phyloP scores from a whole-genome alignment of 768 basidiomycete species.

The Pleurotus platypus region DNA sequence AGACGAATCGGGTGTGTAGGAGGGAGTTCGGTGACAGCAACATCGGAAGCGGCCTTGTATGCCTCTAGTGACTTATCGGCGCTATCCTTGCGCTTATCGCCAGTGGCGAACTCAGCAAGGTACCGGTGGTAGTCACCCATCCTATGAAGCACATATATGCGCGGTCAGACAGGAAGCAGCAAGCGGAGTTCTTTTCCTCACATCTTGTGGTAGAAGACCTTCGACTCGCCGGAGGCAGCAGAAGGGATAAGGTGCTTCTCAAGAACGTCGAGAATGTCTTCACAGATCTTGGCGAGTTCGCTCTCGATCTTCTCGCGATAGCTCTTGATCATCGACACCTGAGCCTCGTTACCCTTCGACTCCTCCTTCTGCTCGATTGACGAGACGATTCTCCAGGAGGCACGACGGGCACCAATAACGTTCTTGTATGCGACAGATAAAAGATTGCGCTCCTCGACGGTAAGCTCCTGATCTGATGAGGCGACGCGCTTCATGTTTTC shows the following conservation, averaged over 20 bases:
- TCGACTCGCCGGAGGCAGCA: conserved; percentile 75
- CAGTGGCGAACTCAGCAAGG: conserved; percentile 95
- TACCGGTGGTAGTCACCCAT: conserved; percentile 91
- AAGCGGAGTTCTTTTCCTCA: conserved; percentile 26
- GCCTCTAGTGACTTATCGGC: conserved; percentile 97
- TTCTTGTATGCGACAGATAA: conserved; percentile 92
- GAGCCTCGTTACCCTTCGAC: conserved; percentile 41
- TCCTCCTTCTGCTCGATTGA: conserved; percentile 69
- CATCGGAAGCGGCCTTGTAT: conserved; percentile 97
- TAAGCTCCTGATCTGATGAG: conserved; percentile 96
- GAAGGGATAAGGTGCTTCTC: conserved; percentile 41
- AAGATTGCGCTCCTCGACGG: conserved; percentile 95
- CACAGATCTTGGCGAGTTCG: conserved; percentile 74
- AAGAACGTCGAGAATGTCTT: conserved; percentile 72
- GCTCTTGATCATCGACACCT: conserved; percentile 63
- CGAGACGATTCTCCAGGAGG: conserved; percentile 82
- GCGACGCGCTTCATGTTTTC: conserved; percentile 99
- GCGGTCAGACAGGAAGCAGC: not conserved
- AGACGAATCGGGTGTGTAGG: conserved; percentile 98
- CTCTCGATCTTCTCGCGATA: conserved; percentile 75
- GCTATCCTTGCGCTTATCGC: conserved; percentile 94
- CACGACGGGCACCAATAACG: conserved; percentile 76
- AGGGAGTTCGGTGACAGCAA: conserved; percentile 92
- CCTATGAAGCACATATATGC: conserved; percentile 34
- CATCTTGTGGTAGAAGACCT: conserved; percentile 91